These are phyloP conservation scores for Danielia reshetovae DNA, from an alignment of 805 yeast species.

Conservation along the genomic window DNA sequence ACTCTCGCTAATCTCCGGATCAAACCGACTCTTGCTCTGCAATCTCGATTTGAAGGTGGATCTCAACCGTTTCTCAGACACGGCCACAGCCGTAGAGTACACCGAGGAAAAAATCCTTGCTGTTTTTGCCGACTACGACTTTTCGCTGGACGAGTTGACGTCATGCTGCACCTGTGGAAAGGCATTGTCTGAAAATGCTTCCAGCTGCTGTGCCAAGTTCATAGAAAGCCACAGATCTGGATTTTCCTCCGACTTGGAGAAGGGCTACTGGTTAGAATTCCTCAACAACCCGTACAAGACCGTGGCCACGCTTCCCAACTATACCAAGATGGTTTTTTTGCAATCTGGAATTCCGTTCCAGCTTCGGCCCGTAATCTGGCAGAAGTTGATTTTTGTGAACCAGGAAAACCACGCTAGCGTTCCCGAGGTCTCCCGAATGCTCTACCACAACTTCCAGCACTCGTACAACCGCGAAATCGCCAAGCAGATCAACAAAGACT, in stretches of 20 bases:
- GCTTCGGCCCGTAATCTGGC: constrained; percentile 44
- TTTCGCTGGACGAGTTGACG: constrained; percentile 9
- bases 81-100: not conserved
- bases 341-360: constrained; percentile 44
- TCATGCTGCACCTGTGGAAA: constrained; percentile 10
- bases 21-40: constrained; percentile 14
- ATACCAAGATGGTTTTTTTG: constrained; percentile 40
- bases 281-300: constrained; percentile 43
- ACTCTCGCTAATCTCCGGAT: constrained; percentile 9
- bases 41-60: constrained; percentile 17
- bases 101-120: constrained; percentile 2
- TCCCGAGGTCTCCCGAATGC: constrained; percentile 31
- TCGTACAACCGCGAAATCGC: constrained; percentile 37
- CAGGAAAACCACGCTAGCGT: constrained; percentile 22
- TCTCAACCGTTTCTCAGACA: constrained; percentile 12
- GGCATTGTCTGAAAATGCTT: constrained; percentile 2
- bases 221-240: constrained; percentile 6
- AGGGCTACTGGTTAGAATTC: constrained; percentile 43
- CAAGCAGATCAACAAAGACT: constrained; percentile 51
- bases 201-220: constrained; percentile 8
- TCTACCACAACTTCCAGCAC: constrained; percentile 40
- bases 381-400: constrained; percentile 29
- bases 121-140: constrained; percentile 11
- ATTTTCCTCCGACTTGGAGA: constrained; percentile 21
- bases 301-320: constrained; percentile 44